These are phyloP conservation scores for Polytrichum formosum DNA, from an alignment of 225 moss, liverwort and hornwort species.

Conservation along the genomic window DNA sequence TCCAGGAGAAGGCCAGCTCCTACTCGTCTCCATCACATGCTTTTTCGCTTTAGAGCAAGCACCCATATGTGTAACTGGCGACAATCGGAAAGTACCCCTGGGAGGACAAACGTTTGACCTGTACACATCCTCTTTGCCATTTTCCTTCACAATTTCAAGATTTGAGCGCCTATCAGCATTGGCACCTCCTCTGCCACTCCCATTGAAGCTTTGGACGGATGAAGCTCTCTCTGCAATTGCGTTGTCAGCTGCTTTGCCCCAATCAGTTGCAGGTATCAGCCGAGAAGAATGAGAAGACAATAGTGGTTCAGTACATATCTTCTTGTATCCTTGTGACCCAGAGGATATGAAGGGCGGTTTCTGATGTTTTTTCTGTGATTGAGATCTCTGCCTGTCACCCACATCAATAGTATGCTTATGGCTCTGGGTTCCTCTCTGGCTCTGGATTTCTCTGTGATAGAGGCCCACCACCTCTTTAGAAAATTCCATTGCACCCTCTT, in stretches of 20 bases:
- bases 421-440: slow-evolving; percentile 2
- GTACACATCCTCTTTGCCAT: slow-evolving; percentile 20
- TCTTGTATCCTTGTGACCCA: slow-evolving; percentile 47
- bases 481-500: slow-evolving; percentile 27
- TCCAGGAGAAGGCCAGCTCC: slow-evolving; percentile 30
- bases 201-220: slow-evolving; percentile 15
- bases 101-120: slow-evolving; percentile 14
- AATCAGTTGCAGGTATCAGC: slow-evolving; percentile 18
- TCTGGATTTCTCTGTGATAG: slow-evolving; percentile 22
- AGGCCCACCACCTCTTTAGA: slow-evolving; percentile 38
- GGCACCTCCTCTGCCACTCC: slow-evolving; percentile 20
- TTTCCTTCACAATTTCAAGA: slow-evolving; percentile 17
- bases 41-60: slow-evolving; percentile 16
- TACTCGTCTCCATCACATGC: slow-evolving; percentile 20
- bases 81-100: slow-evolving; percentile 21
- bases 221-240: slow-evolving; percentile 22
- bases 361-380: slow-evolving; percentile 25
- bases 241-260: slow-evolving; percentile 17
- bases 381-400: slow-evolving; percentile 28
- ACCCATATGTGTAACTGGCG: slow-evolving; percentile 19
- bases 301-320: slow-evolving; percentile 23
- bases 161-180: slow-evolving; percentile 22
- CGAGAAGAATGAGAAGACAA: slow-evolving; percentile 23
- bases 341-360: slow-evolving; percentile 59
- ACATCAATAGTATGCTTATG: slow-evolving; percentile 8